Evolutionary conservation across 805 yeast species (phyloP).

Genomic region (Jamesozyma jinghongensis): DNA sequence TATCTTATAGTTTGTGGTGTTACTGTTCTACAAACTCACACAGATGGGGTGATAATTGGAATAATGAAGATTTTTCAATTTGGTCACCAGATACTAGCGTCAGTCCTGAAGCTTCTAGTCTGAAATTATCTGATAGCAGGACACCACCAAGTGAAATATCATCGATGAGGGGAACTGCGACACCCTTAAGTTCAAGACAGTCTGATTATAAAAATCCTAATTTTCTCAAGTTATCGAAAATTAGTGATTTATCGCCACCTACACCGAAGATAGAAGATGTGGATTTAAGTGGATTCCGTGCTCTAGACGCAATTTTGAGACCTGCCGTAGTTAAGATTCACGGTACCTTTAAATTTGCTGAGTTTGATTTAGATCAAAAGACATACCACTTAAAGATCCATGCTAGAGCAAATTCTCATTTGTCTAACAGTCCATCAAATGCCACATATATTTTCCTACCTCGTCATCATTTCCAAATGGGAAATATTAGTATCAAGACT

Average conservation of each 20-base stretch:
- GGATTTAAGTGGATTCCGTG: conserved; percentile 52
- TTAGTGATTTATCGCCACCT: conserved; percentile 9
- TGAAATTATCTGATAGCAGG: too few species aligned
- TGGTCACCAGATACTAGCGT: conserved; percentile 58
- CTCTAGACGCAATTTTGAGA: conserved; percentile 62
- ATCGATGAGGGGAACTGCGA: too few species aligned
- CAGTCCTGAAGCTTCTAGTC: too few species aligned
- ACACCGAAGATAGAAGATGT: conserved; percentile 4
- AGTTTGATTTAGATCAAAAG: conserved; percentile 46
- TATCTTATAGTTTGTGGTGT: conserved; percentile 81
- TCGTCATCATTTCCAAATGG: conserved; percentile 53
- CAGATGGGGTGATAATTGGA: conserved; percentile 87
- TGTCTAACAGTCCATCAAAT: conserved; percentile 29
- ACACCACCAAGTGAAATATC: neutral
- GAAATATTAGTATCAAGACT: conserved; percentile 39
- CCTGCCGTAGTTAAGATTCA: conserved; percentile 62
- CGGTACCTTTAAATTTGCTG: conserved; percentile 48
- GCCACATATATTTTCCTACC: conserved; percentile 60
- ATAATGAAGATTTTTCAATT: conserved; percentile 85
- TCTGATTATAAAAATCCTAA: too few species aligned
- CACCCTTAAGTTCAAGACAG: too few species aligned
- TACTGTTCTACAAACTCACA: conserved; percentile 68
- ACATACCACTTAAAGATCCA: conserved; percentile 42
- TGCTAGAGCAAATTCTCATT: conserved; percentile 21
- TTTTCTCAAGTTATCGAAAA: conserved; percentile 4